A percentile compares a stretch with the other conserved stretches of the same genome.
These are phyloP conservation scores for Boletus coccyginus DNA, from an alignment of 768 basidiomycete species.

Conservation along the genomic window DNA sequence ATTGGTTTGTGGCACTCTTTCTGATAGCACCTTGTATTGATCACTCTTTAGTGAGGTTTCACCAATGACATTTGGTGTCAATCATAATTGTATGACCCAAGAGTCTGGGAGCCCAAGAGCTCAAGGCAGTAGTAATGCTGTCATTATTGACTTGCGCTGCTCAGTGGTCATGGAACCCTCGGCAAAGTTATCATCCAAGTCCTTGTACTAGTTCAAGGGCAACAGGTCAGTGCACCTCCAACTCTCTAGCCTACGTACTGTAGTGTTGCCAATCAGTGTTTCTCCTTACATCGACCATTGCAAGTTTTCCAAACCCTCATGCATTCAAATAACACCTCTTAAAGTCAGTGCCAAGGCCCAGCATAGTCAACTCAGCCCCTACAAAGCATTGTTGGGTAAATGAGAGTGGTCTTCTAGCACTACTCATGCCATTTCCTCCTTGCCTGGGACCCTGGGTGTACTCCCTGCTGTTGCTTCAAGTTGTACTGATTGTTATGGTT, in stretches of 20 bases:
- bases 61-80: not conserved
- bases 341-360: not conserved
- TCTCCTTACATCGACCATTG: not conserved
- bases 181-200: not conserved
- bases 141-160: not conserved
- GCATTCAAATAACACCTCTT: not conserved
- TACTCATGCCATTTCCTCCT: too few relatives aligned
- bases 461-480: too few relatives aligned
- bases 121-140: not conserved
- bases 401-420: not conserved
- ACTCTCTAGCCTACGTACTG: not conserved
- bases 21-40: not conserved
- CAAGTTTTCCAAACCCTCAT: not conserved
- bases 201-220: not conserved
- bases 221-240: not conserved
- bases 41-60: slow-evolving; percentile 1
- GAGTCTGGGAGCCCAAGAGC: not conserved
- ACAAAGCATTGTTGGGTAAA: not conserved
- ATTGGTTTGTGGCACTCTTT: slow-evolving; percentile 10
- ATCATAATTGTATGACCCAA: not conserved
- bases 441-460: too few relatives aligned
- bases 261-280: not conserved
- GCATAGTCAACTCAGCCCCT: not conserved
- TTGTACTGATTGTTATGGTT: too few relatives aligned
- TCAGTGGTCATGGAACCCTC: not conserved